Base-by-base conservation (phyloP, 805 yeast species). In the Dipodascopsis uninucleata region DNA sequence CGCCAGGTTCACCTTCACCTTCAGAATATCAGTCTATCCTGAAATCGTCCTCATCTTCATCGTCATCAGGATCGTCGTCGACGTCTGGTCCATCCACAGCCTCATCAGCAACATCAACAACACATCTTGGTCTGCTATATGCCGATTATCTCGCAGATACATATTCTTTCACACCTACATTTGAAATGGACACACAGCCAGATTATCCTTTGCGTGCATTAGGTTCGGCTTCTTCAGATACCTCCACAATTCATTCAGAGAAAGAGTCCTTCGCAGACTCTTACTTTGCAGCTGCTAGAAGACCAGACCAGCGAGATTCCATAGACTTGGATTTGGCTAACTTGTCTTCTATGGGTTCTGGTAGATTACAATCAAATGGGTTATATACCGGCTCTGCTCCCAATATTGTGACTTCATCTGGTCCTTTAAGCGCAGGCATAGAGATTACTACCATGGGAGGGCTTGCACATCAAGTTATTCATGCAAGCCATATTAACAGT, bases 231-330 rank as follows among this genome's bases (percentile, higher is more conserved):
- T 20, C 38, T 16, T 28, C 38, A 10, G 38, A 28, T 34, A 12
- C 22, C 28, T 34, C 5, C 3, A 6, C 38, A 5, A 21, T 34
- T 10, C 29, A 26, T 26, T 26, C 29, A 18, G 38, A 34, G 16
- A 34, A 34, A 10, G 38, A 34, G 18, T 18, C 38, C 23, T 34
- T 34, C 38, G 24, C 25, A 8, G 38, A 34, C 34, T 34, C 38
- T 5, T 34, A 34, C 38, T 34, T 34, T 28, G 38, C 14, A 4
- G 38, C 38, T 4, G 38, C 38, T 9, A 17, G 18, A 34, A 17
- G 21, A 12, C 12, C n/a, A 9, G 35, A 32, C 12, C 35, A 32
- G 26, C 35, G n/a, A 14, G n/a, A n/a, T n/a, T n/a, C n/a, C n/a
- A n/a, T n/a, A n/a, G n/a, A n/a, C n/a, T n/a, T n/a, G n/a, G n/a